Evolutionary conservation across 2,329 filamentous ascomycete genomes (phyloP), one percentile per base, ranked within the genome.

Genomic region (Aschersonia sp.): DNA sequence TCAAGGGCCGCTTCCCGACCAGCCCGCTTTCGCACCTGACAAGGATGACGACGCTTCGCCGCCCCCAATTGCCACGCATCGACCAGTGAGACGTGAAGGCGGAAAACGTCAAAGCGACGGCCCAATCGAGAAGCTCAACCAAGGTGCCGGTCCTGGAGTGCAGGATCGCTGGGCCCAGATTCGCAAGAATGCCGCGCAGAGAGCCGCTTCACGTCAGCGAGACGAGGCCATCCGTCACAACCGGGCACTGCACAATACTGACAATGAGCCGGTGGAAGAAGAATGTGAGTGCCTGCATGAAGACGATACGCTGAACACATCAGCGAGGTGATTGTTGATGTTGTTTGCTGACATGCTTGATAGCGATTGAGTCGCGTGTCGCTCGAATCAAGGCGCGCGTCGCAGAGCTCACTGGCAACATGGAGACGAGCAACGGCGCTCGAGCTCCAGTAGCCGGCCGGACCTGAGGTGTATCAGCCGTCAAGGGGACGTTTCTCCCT

Each of bases 301-400:
- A 22, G 22, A 22, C 22, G 4, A 22, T 22, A 22, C 22, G 22
- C 22, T 22, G 22, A 22, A 22, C 22, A 22, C 22, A 22, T 22
- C 22, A 22, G 22, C 22, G 22, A 22, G 22, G 22, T 22, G 22
- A 22, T 22, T 22, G 22, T 22, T 22, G 22, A 22, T 22, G 22
- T 22, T 22, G 22, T 22, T 37, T 45, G 32, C 61, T 64, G 43
- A 65, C 51, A 2, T 45, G 42, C 42, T 10, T 30, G 47, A n/a
- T 55, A 94, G 87, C 89, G 37, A 97, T 97, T 58, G 92, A 98
- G 66, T 89, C 88, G 45, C 86, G 92, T 55, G 92, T 97, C 50
- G 92, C 92, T 45, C 85, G 92, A 53, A 98, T 98, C 75, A 97
- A 96, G 69, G 92, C 92, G 51, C 83, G 92, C 52, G 92, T 98